Conservation (phyloP, 2,329 filamentous ascomycete species). For the Fonsecaea nubica region DNA sequence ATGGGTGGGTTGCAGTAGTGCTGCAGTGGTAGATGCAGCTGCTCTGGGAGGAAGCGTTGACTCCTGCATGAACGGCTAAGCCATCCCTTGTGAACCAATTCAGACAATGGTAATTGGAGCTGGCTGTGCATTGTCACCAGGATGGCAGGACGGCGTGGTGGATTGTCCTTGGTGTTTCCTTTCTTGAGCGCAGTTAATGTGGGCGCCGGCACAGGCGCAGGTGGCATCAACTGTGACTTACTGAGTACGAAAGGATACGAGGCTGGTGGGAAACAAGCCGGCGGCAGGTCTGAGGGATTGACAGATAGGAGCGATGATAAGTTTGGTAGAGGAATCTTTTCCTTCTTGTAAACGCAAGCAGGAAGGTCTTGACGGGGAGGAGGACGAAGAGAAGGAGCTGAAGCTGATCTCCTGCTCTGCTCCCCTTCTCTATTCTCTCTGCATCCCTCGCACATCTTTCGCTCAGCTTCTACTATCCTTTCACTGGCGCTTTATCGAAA, state of each 20-base stretch:
- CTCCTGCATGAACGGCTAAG: slow-evolving; percentile 34
- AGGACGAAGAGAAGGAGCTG: no score
- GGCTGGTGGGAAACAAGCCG: not conserved
- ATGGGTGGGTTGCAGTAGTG: slow-evolving; percentile 34
- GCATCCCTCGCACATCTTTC: not conserved
- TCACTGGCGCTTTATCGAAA: slow-evolving; percentile 3
- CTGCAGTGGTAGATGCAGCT: slow-evolving; percentile 29
- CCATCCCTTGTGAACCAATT: slow-evolving; percentile 20
- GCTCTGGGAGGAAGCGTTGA: slow-evolving; percentile 13
- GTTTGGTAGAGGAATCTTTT: no score
- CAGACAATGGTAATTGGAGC: slow-evolving; percentile 21
- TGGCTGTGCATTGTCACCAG: slow-evolving; percentile 11
- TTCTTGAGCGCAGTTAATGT: not conserved
- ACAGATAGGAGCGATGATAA: no score
- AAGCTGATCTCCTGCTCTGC: no score
- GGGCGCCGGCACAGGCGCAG: not conserved
- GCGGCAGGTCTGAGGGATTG: no score
- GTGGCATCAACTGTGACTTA: not conserved
- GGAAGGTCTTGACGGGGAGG: no score
- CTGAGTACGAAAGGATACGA: not conserved
- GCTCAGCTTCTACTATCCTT: not conserved
- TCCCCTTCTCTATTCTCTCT: not conserved
- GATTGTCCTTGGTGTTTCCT: not conserved
- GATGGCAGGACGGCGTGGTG: not conserved
- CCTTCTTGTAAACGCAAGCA: no score